These are phyloP conservation scores for Penicillium paneum DNA, from an alignment of 2,329 filamentous ascomycete species.

Conservation along the genomic window DNA sequence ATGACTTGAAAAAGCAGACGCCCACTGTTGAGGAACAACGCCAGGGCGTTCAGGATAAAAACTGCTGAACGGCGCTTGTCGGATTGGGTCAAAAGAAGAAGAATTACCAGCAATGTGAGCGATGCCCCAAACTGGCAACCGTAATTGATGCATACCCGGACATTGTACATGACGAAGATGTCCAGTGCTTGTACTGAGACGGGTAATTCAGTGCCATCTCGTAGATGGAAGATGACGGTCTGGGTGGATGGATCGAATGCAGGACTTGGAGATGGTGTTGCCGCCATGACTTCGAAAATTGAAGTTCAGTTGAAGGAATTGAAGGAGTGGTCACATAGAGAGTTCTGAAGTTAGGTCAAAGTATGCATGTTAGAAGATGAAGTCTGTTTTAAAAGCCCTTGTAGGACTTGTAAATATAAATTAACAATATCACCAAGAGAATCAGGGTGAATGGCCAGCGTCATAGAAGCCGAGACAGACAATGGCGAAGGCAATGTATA, in stretches of 20 bases:
- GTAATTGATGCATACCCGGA: slow-evolving; percentile 60
- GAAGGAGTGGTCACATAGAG: slow-evolving; percentile 2
- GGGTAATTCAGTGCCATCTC: slow-evolving; percentile 45
- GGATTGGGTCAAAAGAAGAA: slow-evolving; percentile 64
- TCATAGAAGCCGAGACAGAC: slow-evolving; percentile 29
- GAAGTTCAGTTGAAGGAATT: slow-evolving; percentile 8
- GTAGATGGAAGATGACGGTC: slow-evolving; percentile 46
- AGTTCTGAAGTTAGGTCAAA: neutral
- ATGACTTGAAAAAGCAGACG: slow-evolving; percentile 47
- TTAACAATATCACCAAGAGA: neutral
- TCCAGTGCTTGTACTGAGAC: slow-evolving; percentile 47
- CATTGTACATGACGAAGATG: slow-evolving; percentile 46
- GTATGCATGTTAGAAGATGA: neutral
- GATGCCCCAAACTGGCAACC: slow-evolving; percentile 68
- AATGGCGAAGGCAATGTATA: slow-evolving; percentile 18
- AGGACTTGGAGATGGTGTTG: slow-evolving; percentile 6
- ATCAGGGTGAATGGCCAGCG: slow-evolving; percentile 8
- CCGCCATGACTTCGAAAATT: slow-evolving; percentile 4
- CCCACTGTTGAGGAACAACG: slow-evolving; percentile 59
- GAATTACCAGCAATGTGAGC: slow-evolving; percentile 60
- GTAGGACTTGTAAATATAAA: neutral
- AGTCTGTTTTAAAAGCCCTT: neutral
- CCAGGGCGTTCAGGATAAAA: slow-evolving; percentile 63
- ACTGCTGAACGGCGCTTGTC: slow-evolving; percentile 63
- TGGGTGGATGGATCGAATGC: slow-evolving; percentile 54